Percentiles rank a stretch among this genome's conserved stretches.
These are phyloP conservation scores for Stellera chamaejasme DNA, from an alignment of 345 rosid genomes.

Conservation along the genomic window DNA sequence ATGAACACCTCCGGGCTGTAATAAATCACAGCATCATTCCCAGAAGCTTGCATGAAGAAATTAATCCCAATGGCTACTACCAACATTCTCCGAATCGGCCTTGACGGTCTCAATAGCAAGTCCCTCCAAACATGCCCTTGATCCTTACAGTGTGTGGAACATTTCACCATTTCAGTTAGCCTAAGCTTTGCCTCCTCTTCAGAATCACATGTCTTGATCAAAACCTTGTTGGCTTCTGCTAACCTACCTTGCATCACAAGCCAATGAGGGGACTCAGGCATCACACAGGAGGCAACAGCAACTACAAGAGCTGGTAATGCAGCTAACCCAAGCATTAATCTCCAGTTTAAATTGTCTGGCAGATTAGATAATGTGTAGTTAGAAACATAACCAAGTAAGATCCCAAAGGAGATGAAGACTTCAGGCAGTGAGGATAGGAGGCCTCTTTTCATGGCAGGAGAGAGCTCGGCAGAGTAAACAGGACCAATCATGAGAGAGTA, in stretches of 20 bases:
- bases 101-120: conserved; percentile 25
- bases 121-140: conserved; percentile 39
- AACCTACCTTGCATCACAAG: conserved; percentile 42
- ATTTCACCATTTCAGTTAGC: conserved; percentile 27
- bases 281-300: conserved; percentile 24
- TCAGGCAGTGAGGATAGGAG: conserved; percentile 53
- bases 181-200: conserved; percentile 32
- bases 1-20: conserved; percentile 50
- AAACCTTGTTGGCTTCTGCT: conserved; percentile 31
- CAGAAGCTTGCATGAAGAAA: conserved; percentile 69
- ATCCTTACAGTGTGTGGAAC: conserved; percentile 20
- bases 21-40: conserved; percentile 46
- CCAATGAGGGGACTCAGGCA: conserved; percentile 63
- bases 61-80: conserved; percentile 42
- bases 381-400: conserved; percentile 38
- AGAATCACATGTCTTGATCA: conserved; percentile 30
- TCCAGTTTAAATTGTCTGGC: conserved; percentile 33
- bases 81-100: conserved; percentile 29
- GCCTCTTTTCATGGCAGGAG: conserved; percentile 43
- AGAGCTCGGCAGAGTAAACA: conserved; percentile 41
- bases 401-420: conserved; percentile 45
- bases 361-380: conserved; percentile 35
- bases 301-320: conserved; percentile 28
- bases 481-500: conserved; percentile 61
- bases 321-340: conserved; percentile 46